phyloP scores from a whole-genome alignment of 208 protist genomes.

The Novymonas esmeraldas region DNA sequence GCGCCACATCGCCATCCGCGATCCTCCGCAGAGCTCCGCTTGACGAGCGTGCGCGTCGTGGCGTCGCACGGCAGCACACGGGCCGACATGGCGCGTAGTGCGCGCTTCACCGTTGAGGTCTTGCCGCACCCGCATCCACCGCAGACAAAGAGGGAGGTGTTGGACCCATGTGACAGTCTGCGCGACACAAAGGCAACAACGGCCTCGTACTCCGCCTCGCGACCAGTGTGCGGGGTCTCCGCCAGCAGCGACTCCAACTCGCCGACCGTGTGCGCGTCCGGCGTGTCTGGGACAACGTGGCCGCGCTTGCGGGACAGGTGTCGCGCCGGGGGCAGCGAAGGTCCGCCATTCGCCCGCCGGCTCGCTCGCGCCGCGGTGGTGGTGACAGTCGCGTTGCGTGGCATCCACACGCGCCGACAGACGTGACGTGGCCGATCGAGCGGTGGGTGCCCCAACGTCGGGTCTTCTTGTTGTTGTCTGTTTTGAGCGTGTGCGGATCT shows the following conservation, averaged over 20 bases:
- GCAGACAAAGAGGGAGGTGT: conserved; percentile 75
- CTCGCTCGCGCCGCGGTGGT: too few species aligned
- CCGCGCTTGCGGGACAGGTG: neutral
- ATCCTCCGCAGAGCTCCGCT: conserved; percentile 19
- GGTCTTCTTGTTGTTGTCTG: neutral
- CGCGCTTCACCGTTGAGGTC: conserved; percentile 78
- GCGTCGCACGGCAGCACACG: conserved; percentile 63
- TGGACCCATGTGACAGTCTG: conserved; percentile 33
- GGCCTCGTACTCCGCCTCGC: conserved; percentile 61
- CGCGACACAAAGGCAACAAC: conserved; percentile 59
- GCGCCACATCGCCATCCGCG: conserved; percentile 14
- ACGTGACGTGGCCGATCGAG: neutral
- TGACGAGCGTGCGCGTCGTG: conserved; percentile 20
- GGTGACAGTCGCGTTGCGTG: neutral
- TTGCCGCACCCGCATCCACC: conserved; percentile 88
- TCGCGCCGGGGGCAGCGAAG: neutral
- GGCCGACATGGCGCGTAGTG: conserved; percentile 55
- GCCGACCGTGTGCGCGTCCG: conserved; percentile 5
- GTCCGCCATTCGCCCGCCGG: neutral
- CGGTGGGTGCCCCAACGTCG: neutral
- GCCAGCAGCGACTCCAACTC: conserved; percentile 28
- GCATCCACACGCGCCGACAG: conserved; percentile 7
- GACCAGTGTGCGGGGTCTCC: conserved; percentile 29
- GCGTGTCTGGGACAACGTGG: neutral
- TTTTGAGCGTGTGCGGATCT: neutral